phyloP scores from a whole-genome alignment of 2,329 filamentous ascomycete genomes.

The Trichoderma sp. region DNA sequence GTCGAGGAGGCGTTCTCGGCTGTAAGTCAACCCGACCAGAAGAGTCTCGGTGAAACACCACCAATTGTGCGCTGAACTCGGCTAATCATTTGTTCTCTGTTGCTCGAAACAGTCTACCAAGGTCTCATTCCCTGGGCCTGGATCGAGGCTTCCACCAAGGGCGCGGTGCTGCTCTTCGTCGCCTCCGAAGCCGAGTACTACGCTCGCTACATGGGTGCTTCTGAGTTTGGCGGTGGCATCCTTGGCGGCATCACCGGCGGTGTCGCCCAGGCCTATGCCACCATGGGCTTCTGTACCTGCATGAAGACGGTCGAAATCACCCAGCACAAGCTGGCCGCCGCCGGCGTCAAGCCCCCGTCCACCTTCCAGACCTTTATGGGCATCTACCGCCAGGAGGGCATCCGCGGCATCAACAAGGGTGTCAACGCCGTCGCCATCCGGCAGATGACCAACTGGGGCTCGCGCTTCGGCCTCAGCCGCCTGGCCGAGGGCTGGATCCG shows the following conservation, averaged over 20 bases:
- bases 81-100: slow-evolving; percentile 12
- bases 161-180: slow-evolving; percentile 97
- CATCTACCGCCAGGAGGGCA: slow-evolving; percentile 93
- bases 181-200: slow-evolving; percentile 98
- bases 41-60: background rate
- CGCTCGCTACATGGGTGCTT: slow-evolving; percentile 78
- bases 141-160: slow-evolving; percentile 99
- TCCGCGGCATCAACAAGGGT: slow-evolving; percentile 95
- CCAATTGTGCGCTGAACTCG: background rate
- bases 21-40: slow-evolving; percentile 64
- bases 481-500: slow-evolving; percentile 90
- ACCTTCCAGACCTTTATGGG: slow-evolving; percentile 96
- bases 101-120: slow-evolving; percentile 79
- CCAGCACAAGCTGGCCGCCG: slow-evolving; percentile 88
- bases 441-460: slow-evolving; percentile 99
- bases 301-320: slow-evolving; percentile 99
- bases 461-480: slow-evolving; percentile 89
- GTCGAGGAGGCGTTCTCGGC: slow-evolving; percentile 87
- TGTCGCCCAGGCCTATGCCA: slow-evolving; percentile 97
- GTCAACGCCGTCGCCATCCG: slow-evolving; percentile 98
- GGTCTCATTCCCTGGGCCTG: slow-evolving; percentile 99
- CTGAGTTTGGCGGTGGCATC: slow-evolving; percentile 87
- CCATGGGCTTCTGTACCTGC: slow-evolving; percentile 99
- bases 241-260: slow-evolving; percentile 88
- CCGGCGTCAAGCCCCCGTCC: slow-evolving; percentile 81